These are phyloP conservation scores for Xylariaceae sp. DNA, from an alignment of 2,329 filamentous ascomycete genomes.

Conservation along the genomic window DNA sequence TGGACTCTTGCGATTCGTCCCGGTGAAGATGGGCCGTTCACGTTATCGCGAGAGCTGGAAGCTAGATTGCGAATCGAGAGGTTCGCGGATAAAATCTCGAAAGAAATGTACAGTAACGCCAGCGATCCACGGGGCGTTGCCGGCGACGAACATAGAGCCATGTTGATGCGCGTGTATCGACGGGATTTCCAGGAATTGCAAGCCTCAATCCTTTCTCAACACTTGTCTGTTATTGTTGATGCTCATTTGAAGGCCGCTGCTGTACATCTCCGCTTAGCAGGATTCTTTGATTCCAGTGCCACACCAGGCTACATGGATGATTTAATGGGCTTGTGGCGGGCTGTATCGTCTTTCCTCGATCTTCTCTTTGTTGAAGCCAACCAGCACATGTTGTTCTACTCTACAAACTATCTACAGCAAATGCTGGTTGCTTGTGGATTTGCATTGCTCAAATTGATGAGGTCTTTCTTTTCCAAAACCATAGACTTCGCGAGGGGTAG, in stretches of 20 bases:
- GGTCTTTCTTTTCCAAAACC: constrained; percentile 70
- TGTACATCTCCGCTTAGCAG: constrained; percentile 71
- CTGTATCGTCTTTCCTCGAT: constrained; percentile 66
- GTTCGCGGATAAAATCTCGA: constrained; percentile 73
- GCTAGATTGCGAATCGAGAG: constrained; percentile 67
- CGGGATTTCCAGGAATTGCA: constrained; percentile 62
- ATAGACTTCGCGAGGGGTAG: constrained; percentile 66
- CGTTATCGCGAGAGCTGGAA: constrained; percentile 59
- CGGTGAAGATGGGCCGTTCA: constrained; percentile 56
- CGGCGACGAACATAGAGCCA: constrained; percentile 62
- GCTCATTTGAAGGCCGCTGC: constrained; percentile 70
- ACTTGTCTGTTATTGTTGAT: constrained; percentile 54
- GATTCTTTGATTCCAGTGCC: constrained; percentile 75
- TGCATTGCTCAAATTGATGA: constrained; percentile 72
- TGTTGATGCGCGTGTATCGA: constrained; percentile 63
- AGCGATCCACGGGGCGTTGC: constrained; percentile 67
- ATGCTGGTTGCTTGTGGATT: constrained; percentile 82
- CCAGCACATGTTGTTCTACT: constrained; percentile 59
- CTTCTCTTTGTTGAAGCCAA: constrained; percentile 55
- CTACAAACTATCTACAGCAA: constrained; percentile 75
- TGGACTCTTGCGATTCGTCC: constrained; percentile 64
- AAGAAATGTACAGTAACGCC: constrained; percentile 75
- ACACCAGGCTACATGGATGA: constrained; percentile 70
- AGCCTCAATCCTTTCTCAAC: constrained; percentile 55
- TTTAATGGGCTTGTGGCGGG: constrained; percentile 70